phyloP scores from a whole-genome alignment of 2,329 filamentous ascomycete species.

The Xenosphaeropsis pyriputrescens region DNA sequence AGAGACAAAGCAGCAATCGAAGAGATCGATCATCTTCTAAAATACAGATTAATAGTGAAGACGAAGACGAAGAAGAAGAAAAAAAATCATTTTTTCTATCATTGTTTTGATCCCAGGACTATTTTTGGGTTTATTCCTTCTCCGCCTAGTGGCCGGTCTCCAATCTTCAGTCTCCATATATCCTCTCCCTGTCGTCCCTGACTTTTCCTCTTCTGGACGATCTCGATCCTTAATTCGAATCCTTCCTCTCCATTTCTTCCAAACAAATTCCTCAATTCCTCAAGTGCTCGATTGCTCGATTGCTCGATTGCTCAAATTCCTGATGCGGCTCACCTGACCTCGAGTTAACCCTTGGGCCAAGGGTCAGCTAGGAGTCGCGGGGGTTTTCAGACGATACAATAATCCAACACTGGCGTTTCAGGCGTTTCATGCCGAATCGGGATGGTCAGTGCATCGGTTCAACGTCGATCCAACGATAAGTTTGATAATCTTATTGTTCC shows the following conservation, averaged over 20 bases:
- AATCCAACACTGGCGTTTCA: conserved; percentile 2
- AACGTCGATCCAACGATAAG: conserved; percentile 1
- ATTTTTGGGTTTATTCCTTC: not conserved
- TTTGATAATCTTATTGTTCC: conserved; percentile 1
- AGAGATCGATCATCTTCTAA: no score
- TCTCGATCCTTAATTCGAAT: no score
- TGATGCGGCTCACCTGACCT: not conserved
- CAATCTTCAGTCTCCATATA: no score
- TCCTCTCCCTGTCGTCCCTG: not conserved
- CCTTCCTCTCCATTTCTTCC: not conserved
- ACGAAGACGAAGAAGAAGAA: no score
- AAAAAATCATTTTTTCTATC: not conserved
- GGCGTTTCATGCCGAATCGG: conserved; percentile 1
- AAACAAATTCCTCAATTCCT: not conserved
- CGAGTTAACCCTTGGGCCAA: not conserved
- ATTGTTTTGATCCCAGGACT: not conserved
- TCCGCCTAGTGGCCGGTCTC: no score
- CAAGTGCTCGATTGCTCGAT: not conserved
- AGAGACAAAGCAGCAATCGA: no score
- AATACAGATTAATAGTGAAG: no score
- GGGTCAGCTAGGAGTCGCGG: not conserved
- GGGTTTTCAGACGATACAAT: not conserved
- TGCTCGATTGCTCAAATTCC: not conserved
- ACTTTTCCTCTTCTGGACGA: no score
- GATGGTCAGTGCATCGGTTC: conserved; percentile 1